Conservation (phyloP, 805 yeast species). For the Candida golubevii region DNA sequence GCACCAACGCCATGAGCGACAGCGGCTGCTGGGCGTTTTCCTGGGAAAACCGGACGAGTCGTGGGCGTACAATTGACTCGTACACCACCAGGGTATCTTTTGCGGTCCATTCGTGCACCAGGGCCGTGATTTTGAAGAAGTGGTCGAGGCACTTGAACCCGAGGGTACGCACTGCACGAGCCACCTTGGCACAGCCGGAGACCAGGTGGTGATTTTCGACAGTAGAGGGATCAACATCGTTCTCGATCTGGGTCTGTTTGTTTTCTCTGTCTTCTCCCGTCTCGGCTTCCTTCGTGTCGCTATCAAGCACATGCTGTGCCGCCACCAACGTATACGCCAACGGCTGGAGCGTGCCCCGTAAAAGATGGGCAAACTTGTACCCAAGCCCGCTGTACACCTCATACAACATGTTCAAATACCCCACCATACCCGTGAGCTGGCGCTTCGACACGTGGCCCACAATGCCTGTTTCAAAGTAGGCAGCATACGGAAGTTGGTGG, state of each 20-base stretch:
- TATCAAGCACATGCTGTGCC: slow-evolving; percentile 44
- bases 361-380: slow-evolving; percentile 44
- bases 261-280: slow-evolving; percentile 10
- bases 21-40: slow-evolving; percentile 86
- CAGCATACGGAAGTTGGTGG: slow-evolving; percentile 39
- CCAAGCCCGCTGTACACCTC: slow-evolving; percentile 61
- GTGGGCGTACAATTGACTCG: slow-evolving; percentile 52
- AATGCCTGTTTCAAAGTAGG: slow-evolving; percentile 4
- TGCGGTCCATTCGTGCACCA: slow-evolving; percentile 49
- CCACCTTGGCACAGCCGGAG: slow-evolving; percentile 31
- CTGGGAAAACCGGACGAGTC: slow-evolving; percentile 61
- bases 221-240: too few species aligned
- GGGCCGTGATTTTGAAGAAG: slow-evolving; percentile 52
- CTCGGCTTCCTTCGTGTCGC: slow-evolving; percentile 10
- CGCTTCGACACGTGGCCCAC: slow-evolving; percentile 7
- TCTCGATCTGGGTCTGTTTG: too few species aligned
- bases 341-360: slow-evolving; percentile 53
- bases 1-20: slow-evolving; percentile 61
- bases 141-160: slow-evolving; percentile 63
- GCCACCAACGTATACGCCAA: slow-evolving; percentile 50
- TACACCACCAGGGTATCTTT: slow-evolving; percentile 46
- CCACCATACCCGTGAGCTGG: slow-evolving; percentile 50
- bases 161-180: slow-evolving; percentile 57
- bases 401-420: slow-evolving; percentile 58
- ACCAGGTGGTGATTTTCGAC: too few species aligned